A percentile compares a stretch with the other conserved stretches of the same genome.
Conservation (phyloP, 2,329 filamentous ascomycete species). For the Ophiocordyceps camponoti-saundersi region DNA sequence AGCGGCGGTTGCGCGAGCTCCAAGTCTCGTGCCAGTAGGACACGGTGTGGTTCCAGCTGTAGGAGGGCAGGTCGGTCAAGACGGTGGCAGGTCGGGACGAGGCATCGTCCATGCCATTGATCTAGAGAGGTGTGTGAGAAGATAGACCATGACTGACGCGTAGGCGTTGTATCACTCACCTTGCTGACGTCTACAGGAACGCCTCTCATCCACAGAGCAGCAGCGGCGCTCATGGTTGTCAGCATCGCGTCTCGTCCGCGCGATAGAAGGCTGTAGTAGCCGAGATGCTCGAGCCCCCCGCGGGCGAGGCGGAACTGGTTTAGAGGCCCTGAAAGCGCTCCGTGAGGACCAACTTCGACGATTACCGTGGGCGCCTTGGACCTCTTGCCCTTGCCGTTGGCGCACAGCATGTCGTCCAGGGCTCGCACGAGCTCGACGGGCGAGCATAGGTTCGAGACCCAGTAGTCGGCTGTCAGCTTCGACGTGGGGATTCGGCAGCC, state of each 20-base stretch:
- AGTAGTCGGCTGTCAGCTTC: neutral
- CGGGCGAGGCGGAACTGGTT: neutral
- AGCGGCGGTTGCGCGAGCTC: neutral
- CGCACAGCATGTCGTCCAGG: neutral
- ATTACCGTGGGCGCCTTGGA: neutral
- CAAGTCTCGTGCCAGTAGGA: constrained; percentile 1
- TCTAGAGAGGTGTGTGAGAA: neutral
- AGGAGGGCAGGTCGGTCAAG: constrained; percentile 1
- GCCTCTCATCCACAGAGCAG: neutral
- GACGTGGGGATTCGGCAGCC: neutral
- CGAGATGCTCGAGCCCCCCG: neutral
- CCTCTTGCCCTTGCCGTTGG: neutral
- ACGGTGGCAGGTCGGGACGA: neutral
- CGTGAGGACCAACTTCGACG: neutral
- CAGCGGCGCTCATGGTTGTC: neutral
- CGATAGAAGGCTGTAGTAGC: neutral
- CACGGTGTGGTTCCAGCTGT: neutral
- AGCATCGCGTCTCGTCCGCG: neutral
- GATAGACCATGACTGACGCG: neutral
- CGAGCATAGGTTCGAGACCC: neutral
- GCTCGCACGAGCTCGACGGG: neutral
- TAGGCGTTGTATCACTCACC: neutral
- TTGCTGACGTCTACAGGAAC: neutral
- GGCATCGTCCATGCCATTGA: neutral
- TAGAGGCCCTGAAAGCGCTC: neutral